Base-by-base conservation (phyloP, 2,329 filamentous ascomycete species). In the Talaromyces sp. region DNA sequence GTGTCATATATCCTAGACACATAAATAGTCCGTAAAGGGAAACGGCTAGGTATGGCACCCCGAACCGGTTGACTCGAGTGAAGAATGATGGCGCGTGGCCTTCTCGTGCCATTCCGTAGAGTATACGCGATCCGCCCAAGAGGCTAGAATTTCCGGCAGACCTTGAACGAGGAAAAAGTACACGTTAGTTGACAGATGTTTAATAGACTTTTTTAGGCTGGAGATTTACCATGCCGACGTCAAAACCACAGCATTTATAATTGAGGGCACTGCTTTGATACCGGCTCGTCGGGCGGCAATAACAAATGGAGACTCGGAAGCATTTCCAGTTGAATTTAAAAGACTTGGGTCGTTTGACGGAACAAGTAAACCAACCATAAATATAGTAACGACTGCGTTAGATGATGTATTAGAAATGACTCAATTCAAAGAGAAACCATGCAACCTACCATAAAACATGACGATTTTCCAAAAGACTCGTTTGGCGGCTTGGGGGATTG, bases 241-340 rank as follows among this genome's bases (percentile, higher is more conserved):
- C 18, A 94, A 80, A 9, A 94, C 84, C 8, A 92, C 87, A n/a
- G 86, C 89, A 74, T 94, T 94, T 80, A 94, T 87, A 70, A 93
- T 87, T 67, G 85, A 79, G 4, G 86, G 83, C 2, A 91, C 83
- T 3, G 85, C 82, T 6, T 78, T 76, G 61, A 91, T 86, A 36
- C 88, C 88, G 34, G 88, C 88, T 27, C 75, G 75, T 53, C 74
- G 67, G 60, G 79, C 78, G 16, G 75, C 78, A 10, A 78, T 70
- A 47, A 79, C 77, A 59, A 78, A 80, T 0, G 78, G 76, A 3
- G 76, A 77, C 0, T 83, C 81, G 3, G 80, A 81, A 1, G 84
- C 84, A 57, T 82, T 83, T 6, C 77, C 75, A 30, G 80, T 82
- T 5, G 55, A 58, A 18, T 40, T 44, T 1, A 54, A 30, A 30